Base-by-base conservation (phyloP, 352 stramenopile genomes). In the Globisporangium takayamanum region DNA sequence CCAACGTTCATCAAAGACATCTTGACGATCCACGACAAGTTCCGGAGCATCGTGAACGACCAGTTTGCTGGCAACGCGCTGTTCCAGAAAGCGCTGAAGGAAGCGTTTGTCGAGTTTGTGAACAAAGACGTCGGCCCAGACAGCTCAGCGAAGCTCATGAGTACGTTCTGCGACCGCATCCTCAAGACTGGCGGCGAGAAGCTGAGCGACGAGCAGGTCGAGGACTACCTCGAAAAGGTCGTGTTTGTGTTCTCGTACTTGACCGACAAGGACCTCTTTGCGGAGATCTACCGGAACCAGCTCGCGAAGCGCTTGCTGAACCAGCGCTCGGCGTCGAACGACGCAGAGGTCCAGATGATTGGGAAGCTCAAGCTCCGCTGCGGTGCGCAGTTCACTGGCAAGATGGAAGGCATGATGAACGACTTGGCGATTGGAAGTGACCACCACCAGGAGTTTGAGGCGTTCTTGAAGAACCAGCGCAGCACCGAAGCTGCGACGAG, bases 351-450 rank as follows among this genome's bases (percentile, higher is more conserved):
- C 70, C 79, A 97, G 22, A 99, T 99, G 96, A 99, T 99, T 70
- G 91, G 92, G 55, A 99, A 99, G 77, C 81, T 99, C 25, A 99
- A 99, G 80, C 79, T 99, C 52, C 88, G 97, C 50, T 99, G 97
- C 68, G 97, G 97, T 66, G 96, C 96, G 12, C 97, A 99, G 74
- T 99, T 99, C 69, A 99, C 97, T 28, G 96, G 93, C 37, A 97
- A 97, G 77, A 99, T 99, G 97, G 97, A 99, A 75, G 97, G 97
- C 64, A 99, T 99, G 97, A 90, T 99, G 72, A 98, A 98, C 70
- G 97, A 99, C 69, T 66, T 99, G 62, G 88, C 94, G 18, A 98
- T 99, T 46, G 96, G 96, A 44, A 96, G 78, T 59, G 97, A 99
- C 55, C 95, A 99, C 70, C 94, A 98, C 63, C 85, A 93, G 49